Evolutionary conservation across 2,329 filamentous ascomycete species (phyloP).

Genomic region (Immersiporthe knoxdaviesiana): DNA sequence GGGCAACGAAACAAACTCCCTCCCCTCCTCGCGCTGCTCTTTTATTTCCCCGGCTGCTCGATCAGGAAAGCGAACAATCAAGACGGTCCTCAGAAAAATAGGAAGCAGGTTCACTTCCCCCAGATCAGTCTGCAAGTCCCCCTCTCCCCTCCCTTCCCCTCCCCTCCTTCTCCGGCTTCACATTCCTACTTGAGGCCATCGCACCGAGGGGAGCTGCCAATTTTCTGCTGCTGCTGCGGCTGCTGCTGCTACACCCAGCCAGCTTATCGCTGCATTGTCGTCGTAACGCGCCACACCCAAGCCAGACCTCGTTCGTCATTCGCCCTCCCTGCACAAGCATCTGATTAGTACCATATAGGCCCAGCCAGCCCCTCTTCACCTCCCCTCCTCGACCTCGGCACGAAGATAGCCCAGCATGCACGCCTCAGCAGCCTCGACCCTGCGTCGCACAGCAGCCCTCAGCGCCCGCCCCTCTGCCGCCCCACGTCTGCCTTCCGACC

Average conservation of each 20-base stretch:
- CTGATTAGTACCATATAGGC: background rate
- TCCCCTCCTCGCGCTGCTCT: background rate
- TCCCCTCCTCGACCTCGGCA: background rate
- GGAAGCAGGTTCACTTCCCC: background rate
- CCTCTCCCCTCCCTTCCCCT: too few species aligned
- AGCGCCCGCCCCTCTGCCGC: conserved; percentile 13
- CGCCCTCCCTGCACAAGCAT: background rate
- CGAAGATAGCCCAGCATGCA: conserved; percentile 21
- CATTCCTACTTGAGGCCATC: background rate
- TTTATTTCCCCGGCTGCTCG: conserved; percentile 3
- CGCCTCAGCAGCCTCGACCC: conserved; percentile 28
- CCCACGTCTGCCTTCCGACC: conserved; percentile 17
- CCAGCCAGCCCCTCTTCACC: background rate
- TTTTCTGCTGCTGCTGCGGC: too few species aligned
- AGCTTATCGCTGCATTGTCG: background rate
- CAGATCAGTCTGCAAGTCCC: background rate
- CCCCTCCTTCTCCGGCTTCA: background rate
- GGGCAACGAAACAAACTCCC: too few species aligned
- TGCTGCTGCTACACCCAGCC: background rate
- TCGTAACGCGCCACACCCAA: background rate
- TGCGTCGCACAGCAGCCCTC: conserved; percentile 28
- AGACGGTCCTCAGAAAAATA: background rate
- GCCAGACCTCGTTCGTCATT: background rate
- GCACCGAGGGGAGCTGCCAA: background rate
- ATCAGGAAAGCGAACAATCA: background rate